Conservation (phyloP, 495 filamentous ascomycete genomes). For the Penicillium arizonense region DNA sequence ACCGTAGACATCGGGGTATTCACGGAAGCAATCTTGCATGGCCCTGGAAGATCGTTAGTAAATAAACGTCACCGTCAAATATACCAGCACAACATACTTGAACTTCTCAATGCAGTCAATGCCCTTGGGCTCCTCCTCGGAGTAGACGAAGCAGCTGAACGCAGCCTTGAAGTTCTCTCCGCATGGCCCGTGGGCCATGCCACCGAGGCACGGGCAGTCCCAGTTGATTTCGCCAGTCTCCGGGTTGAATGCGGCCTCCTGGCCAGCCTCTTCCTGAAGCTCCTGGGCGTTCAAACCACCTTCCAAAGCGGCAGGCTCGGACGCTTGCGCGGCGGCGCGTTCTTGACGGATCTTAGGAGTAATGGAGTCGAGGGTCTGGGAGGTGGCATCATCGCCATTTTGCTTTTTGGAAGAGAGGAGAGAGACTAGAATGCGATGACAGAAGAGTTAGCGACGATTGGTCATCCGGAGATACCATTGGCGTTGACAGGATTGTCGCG, state of each 20-base stretch:
- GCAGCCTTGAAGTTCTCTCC: constrained; percentile 91
- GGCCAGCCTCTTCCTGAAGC: constrained; percentile 74
- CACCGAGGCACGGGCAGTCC: constrained; percentile 97
- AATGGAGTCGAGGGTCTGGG: constrained; percentile 47
- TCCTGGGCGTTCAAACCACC: constrained; percentile 43
- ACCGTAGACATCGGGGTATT: constrained; percentile 88
- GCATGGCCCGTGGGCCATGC: constrained; percentile 96
- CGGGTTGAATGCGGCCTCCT: constrained; percentile 92
- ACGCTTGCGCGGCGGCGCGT: constrained; percentile 15
- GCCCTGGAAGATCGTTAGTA: constrained; percentile 48
- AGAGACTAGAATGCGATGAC: constrained; percentile 29
- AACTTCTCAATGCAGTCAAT: constrained; percentile 99
- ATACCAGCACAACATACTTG: constrained; percentile 56
- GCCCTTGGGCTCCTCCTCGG: constrained; percentile 93
- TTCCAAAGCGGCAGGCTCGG: constrained; percentile 14
- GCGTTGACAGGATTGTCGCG: constrained; percentile 3
- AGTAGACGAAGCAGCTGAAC: constrained; percentile 97
- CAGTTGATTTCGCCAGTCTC: constrained; percentile 99
- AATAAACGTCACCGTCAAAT: neutral
- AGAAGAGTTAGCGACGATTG: constrained; percentile 1
- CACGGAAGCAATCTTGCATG: constrained; percentile 96
- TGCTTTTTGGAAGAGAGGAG: constrained; percentile 25
- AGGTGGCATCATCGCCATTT: constrained; percentile 24
- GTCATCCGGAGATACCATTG: constrained; percentile 4
- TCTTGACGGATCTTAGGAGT: constrained; percentile 42